Evolutionary conservation across 169 alveolate species (phyloP).

Genomic region (Cyclospora cayetanensis): DNA sequence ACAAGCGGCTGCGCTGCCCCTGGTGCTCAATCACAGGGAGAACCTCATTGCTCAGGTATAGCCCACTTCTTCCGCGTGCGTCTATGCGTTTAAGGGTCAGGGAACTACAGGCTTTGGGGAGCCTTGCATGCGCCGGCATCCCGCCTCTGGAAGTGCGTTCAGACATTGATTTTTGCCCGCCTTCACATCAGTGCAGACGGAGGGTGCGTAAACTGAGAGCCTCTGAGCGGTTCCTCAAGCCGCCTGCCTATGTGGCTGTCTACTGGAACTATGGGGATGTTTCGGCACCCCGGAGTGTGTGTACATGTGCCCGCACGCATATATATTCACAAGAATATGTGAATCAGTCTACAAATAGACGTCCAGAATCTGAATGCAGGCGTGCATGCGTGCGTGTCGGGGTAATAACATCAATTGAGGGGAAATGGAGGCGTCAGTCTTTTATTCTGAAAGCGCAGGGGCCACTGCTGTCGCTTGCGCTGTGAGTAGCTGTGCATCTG

Average conservation of each 20-base stretch:
- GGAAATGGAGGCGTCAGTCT: too few species aligned
- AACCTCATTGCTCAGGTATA: conserved; percentile 66
- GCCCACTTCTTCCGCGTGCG: background rate
- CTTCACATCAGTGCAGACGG: background rate
- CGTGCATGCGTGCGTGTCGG: background rate
- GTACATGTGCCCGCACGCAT: background rate
- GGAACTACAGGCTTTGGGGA: too few species aligned
- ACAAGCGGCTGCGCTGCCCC: conserved; percentile 73
- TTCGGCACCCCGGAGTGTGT: background rate
- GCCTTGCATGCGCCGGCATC: background rate
- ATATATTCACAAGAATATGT: background rate
- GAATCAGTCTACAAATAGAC: background rate
- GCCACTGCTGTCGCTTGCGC: too few species aligned
- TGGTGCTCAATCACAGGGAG: conserved; percentile 26
- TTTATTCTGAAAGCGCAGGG: too few species aligned
- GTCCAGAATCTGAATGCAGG: background rate
- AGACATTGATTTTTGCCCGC: background rate
- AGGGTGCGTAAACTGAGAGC: background rate
- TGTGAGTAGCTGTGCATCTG: too few species aligned
- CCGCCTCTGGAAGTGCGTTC: background rate
- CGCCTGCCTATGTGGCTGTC: too few species aligned
- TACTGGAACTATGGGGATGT: background rate
- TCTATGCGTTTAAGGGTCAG: too few species aligned
- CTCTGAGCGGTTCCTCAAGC: too few species aligned
- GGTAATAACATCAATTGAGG: too few species aligned